Evolutionary conservation across 2,329 filamentous ascomycete genomes (phyloP), one percentile per base, ranked within the genome.

Genomic region (Endoconidiophora polonica): DNA sequence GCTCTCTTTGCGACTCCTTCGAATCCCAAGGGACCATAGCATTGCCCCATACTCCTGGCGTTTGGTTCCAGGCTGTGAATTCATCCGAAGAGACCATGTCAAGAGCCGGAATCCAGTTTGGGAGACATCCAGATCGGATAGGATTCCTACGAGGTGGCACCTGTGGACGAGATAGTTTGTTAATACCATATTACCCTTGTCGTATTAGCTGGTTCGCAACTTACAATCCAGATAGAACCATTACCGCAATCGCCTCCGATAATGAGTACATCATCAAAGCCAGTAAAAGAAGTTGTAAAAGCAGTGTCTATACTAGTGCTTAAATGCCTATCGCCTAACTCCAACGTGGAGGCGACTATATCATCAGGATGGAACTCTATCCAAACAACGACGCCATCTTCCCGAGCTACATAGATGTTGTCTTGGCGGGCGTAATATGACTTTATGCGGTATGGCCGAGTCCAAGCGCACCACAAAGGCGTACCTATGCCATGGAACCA

Each of bases 401-500:
- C 90, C 49, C 88, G 78, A 9, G 83, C 84, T 14, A 98, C 68
- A 59, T 91, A 94, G 45, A 96, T 78, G 53, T 81, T 78, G 59
- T 96, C 91, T 36, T 79, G 77, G 16, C 68, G 71, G 49, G 73
- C 67, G 48, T 74, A 74, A 56, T 81, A 82, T 10, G 68, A 65
- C 53, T 72, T 72, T 22, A 78, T 73, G 5, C 90, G 79, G 53
- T 77, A 73, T 2, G 87, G 83, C 53, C 85, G 76, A 24, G 86
- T 78, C 88, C 90, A 98, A 22, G 83, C 77, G 3, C 82, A 83
- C 84, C 87, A 95, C 3, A 85, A 63, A 1, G 83, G 82, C 38
- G 54, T 59, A 36, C 59, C 64, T 33, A 54, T 61, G 23, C 69
- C 76, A 54, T 70, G 68, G 55, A 71, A 67, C 33, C 71, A 67